Evolutionary conservation across 176 grass and related monocot species (phyloP).

Genomic region (Zea mays): DNA sequence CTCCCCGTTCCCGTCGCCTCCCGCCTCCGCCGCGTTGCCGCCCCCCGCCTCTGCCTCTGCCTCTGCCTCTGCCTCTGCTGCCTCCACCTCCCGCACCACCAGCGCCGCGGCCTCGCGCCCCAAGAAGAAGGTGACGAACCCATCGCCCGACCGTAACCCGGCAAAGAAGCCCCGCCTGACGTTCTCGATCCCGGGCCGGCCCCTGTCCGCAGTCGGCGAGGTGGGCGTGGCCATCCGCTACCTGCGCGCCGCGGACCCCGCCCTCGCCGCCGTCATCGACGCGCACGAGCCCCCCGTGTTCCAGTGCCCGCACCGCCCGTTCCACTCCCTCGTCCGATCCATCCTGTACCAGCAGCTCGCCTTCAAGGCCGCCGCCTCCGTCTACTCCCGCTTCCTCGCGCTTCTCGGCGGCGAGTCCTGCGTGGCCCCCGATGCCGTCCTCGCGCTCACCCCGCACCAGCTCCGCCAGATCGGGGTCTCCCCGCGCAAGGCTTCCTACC

Average conservation of each 20-base stretch:
- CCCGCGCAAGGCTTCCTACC: slow-evolving; percentile 81
- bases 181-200: slow-evolving; percentile 41
- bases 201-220: slow-evolving; percentile 71
- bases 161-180: slow-evolving; percentile 46
- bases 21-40: slow-evolving; percentile 13
- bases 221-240: slow-evolving; percentile 56
- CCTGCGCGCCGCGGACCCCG: slow-evolving; percentile 60
- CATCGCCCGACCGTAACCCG: slow-evolving; percentile 13
- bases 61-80: not conserved
- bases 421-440: slow-evolving; percentile 76
- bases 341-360: slow-evolving; percentile 97
- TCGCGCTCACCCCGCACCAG: slow-evolving; percentile 72
- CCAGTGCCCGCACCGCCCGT: slow-evolving; percentile 80
- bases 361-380: slow-evolving; percentile 87
- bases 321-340: slow-evolving; percentile 89
- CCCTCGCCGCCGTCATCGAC: slow-evolving; percentile 70
- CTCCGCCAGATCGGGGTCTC: slow-evolving; percentile 98
- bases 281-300: slow-evolving; percentile 69
- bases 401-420: slow-evolving; percentile 73
- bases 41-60: not conserved
- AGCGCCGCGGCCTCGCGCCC: not conserved
- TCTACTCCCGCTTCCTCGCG: slow-evolving; percentile 74
- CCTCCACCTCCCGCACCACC: slow-evolving; percentile 7
- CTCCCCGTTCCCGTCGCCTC: slow-evolving; percentile 31
- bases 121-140: slow-evolving; percentile 28